Evolutionary conservation across 176 grass and related monocot genomes (phyloP), one percentile per base, ranked within the genome.

Genomic region (Pontederia crassipes): DNA sequence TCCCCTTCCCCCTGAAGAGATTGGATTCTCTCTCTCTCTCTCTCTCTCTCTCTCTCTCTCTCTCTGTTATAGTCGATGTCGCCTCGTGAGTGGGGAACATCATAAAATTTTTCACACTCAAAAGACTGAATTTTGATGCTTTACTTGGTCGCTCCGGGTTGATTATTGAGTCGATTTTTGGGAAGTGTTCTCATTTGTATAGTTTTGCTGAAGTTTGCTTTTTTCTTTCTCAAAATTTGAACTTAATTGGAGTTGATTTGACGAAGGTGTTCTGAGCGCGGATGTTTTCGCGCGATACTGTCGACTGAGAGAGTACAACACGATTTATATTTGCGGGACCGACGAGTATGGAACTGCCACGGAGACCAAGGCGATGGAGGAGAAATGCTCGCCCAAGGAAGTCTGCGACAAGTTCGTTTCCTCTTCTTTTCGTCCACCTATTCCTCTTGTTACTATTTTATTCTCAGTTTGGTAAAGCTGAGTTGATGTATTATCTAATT

Each of bases 281-380:
- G 93, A 98, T 18, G 93, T 92, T 46, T 98, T 98, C 74, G 93
- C 93, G 47, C 79, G 87, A 10, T 98, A 92, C 79, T 92, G 93
- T 70, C 73, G 87, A 18, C 79, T 98, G 5, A 71, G 87, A n/a
- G 81, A 76, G 7, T 98, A 98, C 74, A 98, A 98, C 74, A 71
- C 72, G 5, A 85, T 92, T 55, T 98, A 98, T 59, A 92, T 98
- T 40, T 98, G 93, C 48, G 93, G 93, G 51, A 98, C 93, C 2
- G 93, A 98, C 58, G 87, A 98, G 65, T 98, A 98, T 52, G 93
- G 93, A 26, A 98, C 93, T 5, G 93, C 93, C 58, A 98, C 93
- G 13, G 93, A 98, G 71, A 92, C 87, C 11, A 98, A 98, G 74
- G 93, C 93, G 60, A 54, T 92, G 81, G 87, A 98, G 82, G 93